A percentile compares a stretch with the other conserved stretches of the same genome.
Conservation (phyloP, 1,139 yeast genomes). For the Komagataea norvegica region DNA sequence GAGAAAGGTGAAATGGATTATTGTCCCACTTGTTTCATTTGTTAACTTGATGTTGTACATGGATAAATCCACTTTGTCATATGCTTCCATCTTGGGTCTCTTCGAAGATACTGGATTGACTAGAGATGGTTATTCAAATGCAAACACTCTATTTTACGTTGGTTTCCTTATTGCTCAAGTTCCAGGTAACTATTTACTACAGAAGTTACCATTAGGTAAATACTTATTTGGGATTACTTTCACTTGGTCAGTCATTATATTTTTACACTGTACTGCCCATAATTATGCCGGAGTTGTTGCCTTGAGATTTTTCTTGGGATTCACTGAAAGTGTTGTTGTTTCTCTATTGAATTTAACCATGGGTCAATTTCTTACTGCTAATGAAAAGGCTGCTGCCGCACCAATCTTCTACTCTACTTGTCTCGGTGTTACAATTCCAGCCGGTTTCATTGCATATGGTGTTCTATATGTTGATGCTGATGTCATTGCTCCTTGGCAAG, state of each 20-base stretch:
- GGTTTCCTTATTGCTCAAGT: slow-evolving; percentile 37
- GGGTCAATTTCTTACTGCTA: slow-evolving; percentile 46
- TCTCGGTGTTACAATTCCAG: slow-evolving; percentile 42
- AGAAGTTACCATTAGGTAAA: slow-evolving; percentile 33
- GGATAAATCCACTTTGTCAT: slow-evolving; percentile 43
- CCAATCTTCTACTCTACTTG: slow-evolving; percentile 49
- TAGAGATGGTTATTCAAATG: slow-evolving; percentile 34
- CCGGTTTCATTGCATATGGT: slow-evolving; percentile 47
- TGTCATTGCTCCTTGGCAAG: slow-evolving; percentile 38
- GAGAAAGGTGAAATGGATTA: slow-evolving; percentile 32
- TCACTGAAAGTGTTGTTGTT: slow-evolving; percentile 44
- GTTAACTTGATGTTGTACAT: slow-evolving; percentile 38
- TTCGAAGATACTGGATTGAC: slow-evolving; percentile 37
- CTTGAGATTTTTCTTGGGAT: slow-evolving; percentile 43
- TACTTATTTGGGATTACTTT: slow-evolving; percentile 31
- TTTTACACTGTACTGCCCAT: slow-evolving; percentile 37
- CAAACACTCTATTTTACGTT: slow-evolving; percentile 36
- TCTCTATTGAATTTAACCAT: slow-evolving; percentile 53
- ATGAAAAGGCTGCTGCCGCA: slow-evolving; percentile 41
- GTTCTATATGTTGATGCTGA: slow-evolving; percentile 27
- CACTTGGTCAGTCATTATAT: slow-evolving; percentile 38
- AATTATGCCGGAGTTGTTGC: slow-evolving; percentile 38
- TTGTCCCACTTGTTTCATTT: slow-evolving; percentile 28
- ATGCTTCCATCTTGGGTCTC: slow-evolving; percentile 39
- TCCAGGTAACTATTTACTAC: slow-evolving; percentile 33